These are phyloP conservation scores for Blastocystis sp. DNA, from an alignment of 352 stramenopile species.

Conservation along the genomic window DNA sequence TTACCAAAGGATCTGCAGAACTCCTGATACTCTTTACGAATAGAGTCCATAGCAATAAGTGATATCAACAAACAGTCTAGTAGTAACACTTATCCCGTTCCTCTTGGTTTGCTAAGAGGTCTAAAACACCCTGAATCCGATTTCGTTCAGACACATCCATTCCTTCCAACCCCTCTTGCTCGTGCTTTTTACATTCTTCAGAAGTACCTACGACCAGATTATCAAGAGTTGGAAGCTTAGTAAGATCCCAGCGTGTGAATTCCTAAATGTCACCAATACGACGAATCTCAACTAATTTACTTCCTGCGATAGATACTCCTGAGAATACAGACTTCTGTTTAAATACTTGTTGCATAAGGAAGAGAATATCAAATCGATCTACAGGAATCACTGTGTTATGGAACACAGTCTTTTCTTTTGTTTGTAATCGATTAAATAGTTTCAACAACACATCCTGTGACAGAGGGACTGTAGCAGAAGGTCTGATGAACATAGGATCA, in stretches of 20 bases:
- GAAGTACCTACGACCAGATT: constrained; percentile 83
- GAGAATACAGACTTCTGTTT: constrained; percentile 78
- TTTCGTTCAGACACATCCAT: background rate
- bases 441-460: constrained; percentile 66
- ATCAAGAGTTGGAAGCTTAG: constrained; percentile 76
- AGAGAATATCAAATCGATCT: constrained; percentile 80
- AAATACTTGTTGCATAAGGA: constrained; percentile 82
- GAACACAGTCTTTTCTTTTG: constrained; percentile 76
- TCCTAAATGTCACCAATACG: constrained; percentile 71
- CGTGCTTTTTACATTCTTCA: constrained; percentile 73
- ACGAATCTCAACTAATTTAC: constrained; percentile 72
- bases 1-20: background rate
- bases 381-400: background rate
- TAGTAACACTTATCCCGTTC: constrained; percentile 2
- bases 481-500: constrained; percentile 72
- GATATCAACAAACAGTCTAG: constrained; percentile 13
- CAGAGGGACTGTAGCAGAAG: constrained; percentile 74
- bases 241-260: constrained; percentile 79
- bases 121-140: background rate
- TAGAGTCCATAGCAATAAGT: background rate
- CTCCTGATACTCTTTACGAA: background rate
- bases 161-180: constrained; percentile 12
- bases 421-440: constrained; percentile 70
- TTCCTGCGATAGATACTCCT: constrained; percentile 76
- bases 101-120: background rate